Evolutionary conservation across 2,329 filamentous ascomycete species (phyloP).

Genomic region (Atkinsonella texensis): DNA sequence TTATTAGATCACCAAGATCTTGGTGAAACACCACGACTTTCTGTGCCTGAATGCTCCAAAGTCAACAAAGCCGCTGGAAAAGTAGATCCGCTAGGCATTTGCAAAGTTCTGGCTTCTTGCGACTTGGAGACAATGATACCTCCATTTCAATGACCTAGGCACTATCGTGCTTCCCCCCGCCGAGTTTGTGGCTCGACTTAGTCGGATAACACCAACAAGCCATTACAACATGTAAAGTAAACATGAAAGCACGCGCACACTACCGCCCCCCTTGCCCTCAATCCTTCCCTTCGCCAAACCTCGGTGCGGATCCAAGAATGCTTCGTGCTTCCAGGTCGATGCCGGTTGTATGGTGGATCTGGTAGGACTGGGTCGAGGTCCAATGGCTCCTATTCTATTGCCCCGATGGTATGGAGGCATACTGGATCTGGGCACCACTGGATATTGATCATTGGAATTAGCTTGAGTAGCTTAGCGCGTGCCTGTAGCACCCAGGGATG

Average conservation of each 20-base stretch:
- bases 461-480: background rate
- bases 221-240: too few relatives aligned
- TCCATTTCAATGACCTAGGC: too few relatives aligned
- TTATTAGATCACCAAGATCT: too few relatives aligned
- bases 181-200: too few relatives aligned
- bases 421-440: background rate
- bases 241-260: slow-evolving; percentile 6
- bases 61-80: too few relatives aligned
- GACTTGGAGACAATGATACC: too few relatives aligned
- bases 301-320: background rate
- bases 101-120: too few relatives aligned
- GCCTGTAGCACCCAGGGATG: background rate
- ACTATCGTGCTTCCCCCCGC: too few relatives aligned
- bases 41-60: too few relatives aligned
- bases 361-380: background rate
- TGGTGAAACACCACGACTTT: too few relatives aligned
- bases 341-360: background rate
- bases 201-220: too few relatives aligned
- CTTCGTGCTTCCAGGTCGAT: background rate
- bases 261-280: background rate
- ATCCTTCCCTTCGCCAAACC: background rate
- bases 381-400: background rate
- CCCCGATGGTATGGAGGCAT: background rate
- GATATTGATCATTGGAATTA: background rate
- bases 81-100: too few relatives aligned